A percentile compares a stretch with the other conserved stretches of the same genome.
These are phyloP conservation scores for Chytriomyces sp. DNA, from an alignment of 192 early-diverging fungal genomes.

Conservation along the genomic window DNA sequence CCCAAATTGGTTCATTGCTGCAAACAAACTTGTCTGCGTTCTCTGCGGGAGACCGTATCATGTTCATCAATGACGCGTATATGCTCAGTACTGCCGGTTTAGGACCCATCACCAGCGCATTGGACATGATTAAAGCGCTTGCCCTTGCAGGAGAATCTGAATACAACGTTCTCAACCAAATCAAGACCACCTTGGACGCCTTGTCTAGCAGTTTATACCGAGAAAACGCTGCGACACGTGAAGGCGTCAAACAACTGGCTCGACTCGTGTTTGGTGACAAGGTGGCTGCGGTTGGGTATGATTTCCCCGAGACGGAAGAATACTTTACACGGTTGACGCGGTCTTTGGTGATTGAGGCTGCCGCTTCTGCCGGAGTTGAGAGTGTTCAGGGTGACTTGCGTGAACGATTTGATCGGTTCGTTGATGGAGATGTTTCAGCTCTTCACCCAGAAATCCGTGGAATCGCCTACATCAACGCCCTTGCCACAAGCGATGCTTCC, in stretches of 20 bases:
- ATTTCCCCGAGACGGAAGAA: constrained; percentile 71
- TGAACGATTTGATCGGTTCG: constrained; percentile 63
- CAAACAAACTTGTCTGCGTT: constrained; percentile 50
- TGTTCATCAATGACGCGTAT: constrained; percentile 81
- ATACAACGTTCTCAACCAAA: constrained; percentile 72
- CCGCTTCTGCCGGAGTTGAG: constrained; percentile 62
- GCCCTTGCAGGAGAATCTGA: constrained; percentile 78
- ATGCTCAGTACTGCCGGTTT: constrained; percentile 80
- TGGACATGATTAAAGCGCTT: constrained; percentile 76
- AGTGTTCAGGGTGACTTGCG: constrained; percentile 24
- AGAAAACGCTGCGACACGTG: constrained; percentile 60
- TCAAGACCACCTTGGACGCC: constrained; percentile 63
- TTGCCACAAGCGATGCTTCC: constrained; percentile 39
- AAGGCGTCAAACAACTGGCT: constrained; percentile 69
- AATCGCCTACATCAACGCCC: constrained; percentile 72
- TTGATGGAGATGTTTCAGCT: constrained; percentile 64
- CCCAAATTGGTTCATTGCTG: constrained; percentile 48
- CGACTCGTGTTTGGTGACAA: constrained; percentile 76
- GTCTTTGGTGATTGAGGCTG: constrained; percentile 76
- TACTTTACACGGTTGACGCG: constrained; percentile 76
- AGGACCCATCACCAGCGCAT: constrained; percentile 70
- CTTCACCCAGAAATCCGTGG: constrained; percentile 67
- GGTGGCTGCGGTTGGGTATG: constrained; percentile 77
- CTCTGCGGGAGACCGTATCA: constrained; percentile 74
- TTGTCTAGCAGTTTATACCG: constrained; percentile 71